phyloP scores from a whole-genome alignment of 352 stramenopile species.

The Aphanomyces stellatus region DNA sequence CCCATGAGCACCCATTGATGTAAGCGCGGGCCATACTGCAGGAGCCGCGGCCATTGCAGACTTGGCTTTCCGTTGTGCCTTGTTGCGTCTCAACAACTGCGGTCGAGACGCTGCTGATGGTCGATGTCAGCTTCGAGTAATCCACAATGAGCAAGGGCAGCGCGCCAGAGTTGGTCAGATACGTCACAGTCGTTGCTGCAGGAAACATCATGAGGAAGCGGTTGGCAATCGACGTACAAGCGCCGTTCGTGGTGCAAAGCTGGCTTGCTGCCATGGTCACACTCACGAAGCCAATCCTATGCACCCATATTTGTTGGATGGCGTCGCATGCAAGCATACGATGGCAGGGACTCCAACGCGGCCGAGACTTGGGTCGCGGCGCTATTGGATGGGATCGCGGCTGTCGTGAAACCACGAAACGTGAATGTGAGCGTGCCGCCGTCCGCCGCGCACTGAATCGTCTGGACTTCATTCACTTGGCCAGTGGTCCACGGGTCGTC shows the following conservation, averaged over 20 bases:
- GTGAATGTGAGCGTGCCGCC: constrained; percentile 67
- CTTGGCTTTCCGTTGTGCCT: constrained; percentile 54
- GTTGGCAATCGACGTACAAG: constrained; percentile 27
- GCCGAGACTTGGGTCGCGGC: constrained; percentile 25
- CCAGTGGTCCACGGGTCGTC: constrained; percentile 81
- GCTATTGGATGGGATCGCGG: constrained; percentile 28
- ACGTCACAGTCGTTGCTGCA: constrained; percentile 33
- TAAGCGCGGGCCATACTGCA: constrained; percentile 33
- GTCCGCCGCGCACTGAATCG: constrained; percentile 48
- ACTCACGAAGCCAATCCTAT: constrained; percentile 42
- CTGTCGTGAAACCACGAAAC: constrained; percentile 65
- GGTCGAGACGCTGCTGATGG: constrained; percentile 25
- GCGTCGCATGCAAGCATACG: constrained; percentile 27
- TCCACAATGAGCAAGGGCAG: constrained; percentile 42
- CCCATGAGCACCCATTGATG: neutral
- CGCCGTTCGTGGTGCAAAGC: constrained; percentile 35
- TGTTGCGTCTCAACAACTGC: constrained; percentile 24
- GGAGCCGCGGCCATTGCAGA: constrained; percentile 71
- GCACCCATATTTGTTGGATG: neutral
- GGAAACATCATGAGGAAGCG: neutral
- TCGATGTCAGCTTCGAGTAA: constrained; percentile 30
- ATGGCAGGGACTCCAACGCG: constrained; percentile 46
- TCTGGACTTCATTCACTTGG: constrained; percentile 73
- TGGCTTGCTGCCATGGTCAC: constrained; percentile 32
- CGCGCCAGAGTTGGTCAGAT: constrained; percentile 54